Base-by-base conservation (phyloP, 2,329 filamentous ascomycete species). In the Tympanopsis confertula region DNA sequence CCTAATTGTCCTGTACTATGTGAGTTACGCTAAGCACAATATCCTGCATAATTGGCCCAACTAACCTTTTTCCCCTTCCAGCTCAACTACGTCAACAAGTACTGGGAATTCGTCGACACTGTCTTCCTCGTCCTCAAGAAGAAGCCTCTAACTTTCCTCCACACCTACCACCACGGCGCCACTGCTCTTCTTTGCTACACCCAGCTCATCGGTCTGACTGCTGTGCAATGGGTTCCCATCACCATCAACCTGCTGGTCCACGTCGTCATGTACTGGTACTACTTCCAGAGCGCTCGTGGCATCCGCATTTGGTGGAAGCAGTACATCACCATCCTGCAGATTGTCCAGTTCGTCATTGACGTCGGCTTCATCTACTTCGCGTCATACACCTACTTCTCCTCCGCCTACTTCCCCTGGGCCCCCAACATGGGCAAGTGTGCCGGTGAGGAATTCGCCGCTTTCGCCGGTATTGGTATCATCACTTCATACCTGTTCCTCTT, bases 251-350 rank as follows among this genome's bases (percentile, higher is more conserved):
- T 96, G 55, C 78, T 77, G 45, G 89, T 96, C 39, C 89, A 96
- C 66, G 89, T 96, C 41, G 84, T 95, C 58, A 96, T 96, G 89
- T 96, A 96, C 81, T 95, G 88, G 88, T 96, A 96, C 79, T 96
- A 96, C 77, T 96, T 96, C 81, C 89, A 96, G 74, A 89, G 86
- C 56, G 88, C 89, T 39, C 87, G 89, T 50, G 91, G 91, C 50
- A 78, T 96, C 62, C 82, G 81, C 54, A 91, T 95, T 65, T 95
- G 88, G 88, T 96, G 89, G 89, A 96, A 96, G 82, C 86, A 95
- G 68, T 96, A 89, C 82, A 93, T 96, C 58, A 96, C 89, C 51
- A 85, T 88, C 56, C 82, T 95, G 56, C 89, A 96, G 66, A 96
- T 96, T 62, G 78, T 85, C 53, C 89, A 96, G 62, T 96, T 96